Percentiles rank a stretch among this genome's conserved stretches.
phyloP scores from a whole-genome alignment of 495 filamentous ascomycete species.

The Staphylotrichum tortipilum region DNA sequence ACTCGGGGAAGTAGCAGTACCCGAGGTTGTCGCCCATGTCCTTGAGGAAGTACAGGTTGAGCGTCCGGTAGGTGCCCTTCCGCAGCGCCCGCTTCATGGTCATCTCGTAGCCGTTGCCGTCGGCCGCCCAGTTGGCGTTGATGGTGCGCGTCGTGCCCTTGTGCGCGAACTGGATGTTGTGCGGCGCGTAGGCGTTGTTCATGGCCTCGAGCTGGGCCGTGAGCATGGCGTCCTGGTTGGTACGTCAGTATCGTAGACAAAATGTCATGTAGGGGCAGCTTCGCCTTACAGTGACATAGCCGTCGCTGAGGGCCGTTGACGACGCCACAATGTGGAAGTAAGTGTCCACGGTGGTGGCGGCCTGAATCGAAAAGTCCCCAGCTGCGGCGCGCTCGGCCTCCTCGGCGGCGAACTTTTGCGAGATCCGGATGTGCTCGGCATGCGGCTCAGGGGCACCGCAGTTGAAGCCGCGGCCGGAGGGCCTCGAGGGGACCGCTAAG shows the following conservation, averaged over 20 bases:
- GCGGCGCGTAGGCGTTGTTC: conserved; percentile 43
- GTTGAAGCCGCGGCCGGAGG: conserved; percentile 6
- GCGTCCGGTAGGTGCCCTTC: conserved; percentile 49
- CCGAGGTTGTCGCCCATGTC: conserved; percentile 45
- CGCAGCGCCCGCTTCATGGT: conserved; percentile 53
- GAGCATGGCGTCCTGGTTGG: conserved; percentile 26
- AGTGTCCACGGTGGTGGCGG: conserved; percentile 37
- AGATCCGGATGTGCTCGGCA: conserved; percentile 25
- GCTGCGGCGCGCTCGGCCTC: conserved; percentile 11
- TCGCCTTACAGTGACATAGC: conserved; percentile 40
- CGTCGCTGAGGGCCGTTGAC: conserved; percentile 35
- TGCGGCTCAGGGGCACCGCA: conserved; percentile 39
- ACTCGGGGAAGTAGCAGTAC: conserved; percentile 47
- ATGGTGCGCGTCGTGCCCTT: conserved; percentile 44
- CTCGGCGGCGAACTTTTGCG: conserved; percentile 23
- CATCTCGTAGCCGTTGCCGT: conserved; percentile 35
- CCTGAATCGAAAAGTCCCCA: conserved; percentile 18
- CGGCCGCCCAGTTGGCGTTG: conserved; percentile 49
- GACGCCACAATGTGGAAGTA: conserved; percentile 57
- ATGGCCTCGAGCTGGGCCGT: conserved; percentile 37
- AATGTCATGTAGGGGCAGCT: background rate
- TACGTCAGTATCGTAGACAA: background rate
- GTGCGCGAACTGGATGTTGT: conserved; percentile 47
- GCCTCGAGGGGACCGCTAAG: conserved; percentile 17
- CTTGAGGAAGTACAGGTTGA: conserved; percentile 59